Base-by-base conservation (phyloP, 192 early-diverging fungal genomes). In the Dissophora ornata region DNA sequence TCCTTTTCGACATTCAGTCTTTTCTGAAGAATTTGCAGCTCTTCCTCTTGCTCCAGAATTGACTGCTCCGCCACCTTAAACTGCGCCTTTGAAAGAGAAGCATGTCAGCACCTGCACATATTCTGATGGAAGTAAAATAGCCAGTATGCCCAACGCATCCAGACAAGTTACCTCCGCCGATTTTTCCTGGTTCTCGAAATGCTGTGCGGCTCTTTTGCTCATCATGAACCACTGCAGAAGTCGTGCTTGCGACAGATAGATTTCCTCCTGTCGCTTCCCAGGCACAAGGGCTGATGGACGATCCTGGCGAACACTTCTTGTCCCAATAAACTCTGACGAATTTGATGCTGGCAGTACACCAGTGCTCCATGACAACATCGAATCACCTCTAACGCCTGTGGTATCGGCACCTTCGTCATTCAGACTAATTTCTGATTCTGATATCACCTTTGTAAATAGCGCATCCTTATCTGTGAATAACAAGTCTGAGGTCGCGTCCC, bases 161-260 rank as follows among this genome's bases (percentile, higher is more conserved):
- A 1, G 0, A 49, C 25, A 21, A 32, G 9, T 63, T 71, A 71
- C 69, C 61, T 62, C 34, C 22, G 60, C 69, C 21, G 45, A 50
- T 24, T 42, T 50, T 38, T 77, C 65, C 28, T 77, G 58, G 4
- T 56, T 30, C 36, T 34, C 3, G 45, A 77, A 67, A 13, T 66
- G 49, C 22, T 50, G n/a, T 2, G 29, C 25, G 3, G 58, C 36
- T 15, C 29, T 49, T 51, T 51, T 61, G 22, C 15, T 41, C 73
- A 62, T 62, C 28, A 57, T 18, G 22, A 62, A 59, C 59, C 57
- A 67, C 38, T 77, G 73, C 40, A 77, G 13, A 11, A 77, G 73
- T 13, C 62, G 40, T 18, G 59, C 53, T n/a, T 77, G 73, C 2
- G 73, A 59, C 6, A 77, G 47, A 47, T 77, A 77, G 2, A 77